phyloP scores from a whole-genome alignment of 2,329 filamentous ascomycete genomes.

The Colletotrichum gloeosporioides region DNA sequence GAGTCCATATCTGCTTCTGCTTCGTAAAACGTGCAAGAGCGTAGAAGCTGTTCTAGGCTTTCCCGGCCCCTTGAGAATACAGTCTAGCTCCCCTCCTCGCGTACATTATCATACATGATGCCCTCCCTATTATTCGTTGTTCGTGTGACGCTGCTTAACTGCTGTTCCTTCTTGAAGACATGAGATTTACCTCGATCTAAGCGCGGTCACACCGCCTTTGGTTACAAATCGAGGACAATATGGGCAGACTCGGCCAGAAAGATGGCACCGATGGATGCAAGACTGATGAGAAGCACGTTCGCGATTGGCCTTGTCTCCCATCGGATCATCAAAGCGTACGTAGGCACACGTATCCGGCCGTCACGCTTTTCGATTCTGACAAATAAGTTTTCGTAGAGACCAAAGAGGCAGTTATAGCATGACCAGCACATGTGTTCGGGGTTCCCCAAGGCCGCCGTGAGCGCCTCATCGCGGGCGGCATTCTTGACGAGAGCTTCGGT shows the following conservation, averaged over 20 bases:
- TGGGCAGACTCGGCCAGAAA: background rate
- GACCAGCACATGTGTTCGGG: background rate
- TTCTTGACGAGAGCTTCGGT: background rate
- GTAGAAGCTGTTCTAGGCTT: too few species aligned
- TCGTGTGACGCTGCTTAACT: too few species aligned
- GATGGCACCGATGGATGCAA: background rate
- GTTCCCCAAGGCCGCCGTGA: background rate
- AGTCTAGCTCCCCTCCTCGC: too few species aligned
- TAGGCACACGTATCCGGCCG: background rate
- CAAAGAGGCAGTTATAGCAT: background rate
- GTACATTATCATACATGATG: too few species aligned
- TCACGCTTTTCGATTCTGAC: background rate
- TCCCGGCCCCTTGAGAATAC: fast-evolving
- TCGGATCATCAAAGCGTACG: background rate
- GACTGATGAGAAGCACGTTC: background rate
- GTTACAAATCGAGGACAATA: background rate
- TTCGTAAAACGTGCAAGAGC: too few species aligned
- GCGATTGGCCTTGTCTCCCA: background rate
- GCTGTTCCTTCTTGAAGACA: too few species aligned
- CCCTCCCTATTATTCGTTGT: too few species aligned
- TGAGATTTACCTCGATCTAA: too few species aligned
- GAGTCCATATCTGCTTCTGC: fast-evolving
- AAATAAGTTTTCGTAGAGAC: background rate
- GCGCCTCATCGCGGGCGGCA: background rate
- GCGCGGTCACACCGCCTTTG: background rate